These are phyloP conservation scores for Fusarium secorum DNA, from an alignment of 2,329 filamentous ascomycete genomes.

Conservation along the genomic window DNA sequence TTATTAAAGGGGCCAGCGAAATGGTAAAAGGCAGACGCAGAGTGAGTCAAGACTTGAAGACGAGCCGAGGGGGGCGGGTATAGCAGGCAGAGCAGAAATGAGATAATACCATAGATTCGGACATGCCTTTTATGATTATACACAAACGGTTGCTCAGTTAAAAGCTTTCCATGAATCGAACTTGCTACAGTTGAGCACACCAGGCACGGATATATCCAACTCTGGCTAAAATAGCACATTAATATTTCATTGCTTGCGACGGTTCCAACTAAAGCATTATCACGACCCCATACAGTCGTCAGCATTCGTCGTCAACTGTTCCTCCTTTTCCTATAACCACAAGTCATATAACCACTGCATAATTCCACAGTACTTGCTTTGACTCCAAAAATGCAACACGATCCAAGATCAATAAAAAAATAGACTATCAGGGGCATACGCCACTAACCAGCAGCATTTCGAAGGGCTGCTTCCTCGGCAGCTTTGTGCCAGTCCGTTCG, in stretches of 20 bases:
- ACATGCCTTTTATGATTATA: slow-evolving; percentile 29
- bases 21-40: slow-evolving; percentile 30
- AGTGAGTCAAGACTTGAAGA: slow-evolving; percentile 1
- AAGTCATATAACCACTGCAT: not conserved
- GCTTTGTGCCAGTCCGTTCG: slow-evolving; percentile 63
- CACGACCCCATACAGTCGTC: not conserved
- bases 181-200: not conserved
- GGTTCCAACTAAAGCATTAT: not conserved
- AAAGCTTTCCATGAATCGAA: not conserved
- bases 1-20: slow-evolving; percentile 33
- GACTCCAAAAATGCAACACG: not conserved
- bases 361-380: not conserved
- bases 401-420: not conserved
- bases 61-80: not conserved
- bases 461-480: slow-evolving; percentile 59
- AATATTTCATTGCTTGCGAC: not conserved
- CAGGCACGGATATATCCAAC: not conserved
- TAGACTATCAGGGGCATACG: too few species aligned
- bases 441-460: slow-evolving; percentile 56
- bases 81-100: slow-evolving; percentile 3
- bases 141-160: slow-evolving; percentile 6
- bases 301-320: not conserved
- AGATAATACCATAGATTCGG: slow-evolving; percentile 38
- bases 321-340: not conserved
- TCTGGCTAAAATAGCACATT: not conserved